Evolutionary conservation across 1,284 basidiomycete genomes (phyloP).

Genomic region (Cystobasidium pallidum): DNA sequence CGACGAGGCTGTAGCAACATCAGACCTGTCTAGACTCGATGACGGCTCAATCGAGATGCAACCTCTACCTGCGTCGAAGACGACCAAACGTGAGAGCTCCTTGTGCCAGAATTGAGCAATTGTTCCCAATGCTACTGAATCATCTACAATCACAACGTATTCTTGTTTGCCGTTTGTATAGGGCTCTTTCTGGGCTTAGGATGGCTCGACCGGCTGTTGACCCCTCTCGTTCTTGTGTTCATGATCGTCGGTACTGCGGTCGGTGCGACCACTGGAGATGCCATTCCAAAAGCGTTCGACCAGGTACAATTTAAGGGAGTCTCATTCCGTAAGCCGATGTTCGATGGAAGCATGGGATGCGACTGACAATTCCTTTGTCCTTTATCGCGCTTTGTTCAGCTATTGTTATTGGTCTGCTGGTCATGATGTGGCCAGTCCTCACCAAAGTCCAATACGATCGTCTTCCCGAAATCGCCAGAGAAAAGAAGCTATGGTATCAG

Average conservation of each 20-base stretch:
- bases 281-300: slow-evolving; percentile 49
- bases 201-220: slow-evolving; percentile 69
- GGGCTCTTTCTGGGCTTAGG: slow-evolving; percentile 56
- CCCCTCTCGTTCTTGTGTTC: slow-evolving; percentile 70
- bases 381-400: not conserved
- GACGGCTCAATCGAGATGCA: no score
- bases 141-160: not conserved
- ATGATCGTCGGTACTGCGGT: slow-evolving; percentile 73
- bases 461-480: slow-evolving; percentile 66
- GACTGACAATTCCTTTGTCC: no score
- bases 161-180: slow-evolving; percentile 32
- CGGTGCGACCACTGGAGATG: slow-evolving; percentile 43
- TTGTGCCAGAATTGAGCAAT: no score
- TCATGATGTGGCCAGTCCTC: slow-evolving; percentile 80
- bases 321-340: slow-evolving; percentile 51
- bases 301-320: slow-evolving; percentile 56
- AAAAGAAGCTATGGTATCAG: slow-evolving; percentile 69
- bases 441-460: slow-evolving; percentile 78
- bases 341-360: not conserved
- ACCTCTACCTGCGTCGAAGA: no score
- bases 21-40: no score
- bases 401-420: slow-evolving; percentile 15
- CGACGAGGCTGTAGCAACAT: no score
- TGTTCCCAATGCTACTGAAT: no score
- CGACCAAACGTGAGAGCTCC: no score